Conservation (phyloP, 2,329 filamentous ascomycete genomes). For the Ophiostoma australiae region DNA sequence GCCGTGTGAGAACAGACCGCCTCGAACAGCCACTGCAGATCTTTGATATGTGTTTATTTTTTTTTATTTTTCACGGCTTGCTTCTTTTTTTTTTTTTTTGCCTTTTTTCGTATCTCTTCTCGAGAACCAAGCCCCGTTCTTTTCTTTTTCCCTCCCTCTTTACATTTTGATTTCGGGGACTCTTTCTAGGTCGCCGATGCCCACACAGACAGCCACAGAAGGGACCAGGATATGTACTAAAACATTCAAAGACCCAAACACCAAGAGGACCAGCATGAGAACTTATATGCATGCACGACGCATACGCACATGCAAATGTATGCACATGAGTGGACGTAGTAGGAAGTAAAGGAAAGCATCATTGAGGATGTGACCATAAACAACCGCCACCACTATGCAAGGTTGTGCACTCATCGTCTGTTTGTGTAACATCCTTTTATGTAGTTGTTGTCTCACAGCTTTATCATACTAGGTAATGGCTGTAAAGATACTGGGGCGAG, state of each 20-base stretch:
- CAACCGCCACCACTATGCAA: not conserved
- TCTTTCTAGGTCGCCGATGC: not conserved
- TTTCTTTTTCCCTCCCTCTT: not conserved
- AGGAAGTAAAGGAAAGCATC: not conserved
- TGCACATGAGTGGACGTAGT: not conserved
- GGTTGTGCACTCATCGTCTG: not conserved
- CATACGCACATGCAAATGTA: not conserved
- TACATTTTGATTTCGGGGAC: not conserved
- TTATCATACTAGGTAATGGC: not conserved
- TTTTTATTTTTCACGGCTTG: not conserved
- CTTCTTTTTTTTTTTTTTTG: not conserved
- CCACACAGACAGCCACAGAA: not conserved
- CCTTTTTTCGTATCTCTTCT: not conserved
- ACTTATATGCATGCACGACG: slow-evolving; percentile 5
- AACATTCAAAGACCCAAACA: not conserved
- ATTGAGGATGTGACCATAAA: not conserved
- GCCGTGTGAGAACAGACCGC: not conserved
- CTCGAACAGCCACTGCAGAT: slow-evolving; percentile 3
- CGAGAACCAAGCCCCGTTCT: not conserved
- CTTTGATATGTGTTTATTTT: not conserved
- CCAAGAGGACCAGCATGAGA: not conserved
- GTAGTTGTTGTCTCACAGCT: not conserved
- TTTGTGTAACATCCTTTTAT: not conserved
- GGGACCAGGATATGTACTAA: not conserved
- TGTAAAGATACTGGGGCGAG: not conserved